A percentile compares a stretch with the other conserved stretches of the same genome.
phyloP scores from a whole-genome alignment of 768 basidiomycete species.

The Suillus sp. region DNA sequence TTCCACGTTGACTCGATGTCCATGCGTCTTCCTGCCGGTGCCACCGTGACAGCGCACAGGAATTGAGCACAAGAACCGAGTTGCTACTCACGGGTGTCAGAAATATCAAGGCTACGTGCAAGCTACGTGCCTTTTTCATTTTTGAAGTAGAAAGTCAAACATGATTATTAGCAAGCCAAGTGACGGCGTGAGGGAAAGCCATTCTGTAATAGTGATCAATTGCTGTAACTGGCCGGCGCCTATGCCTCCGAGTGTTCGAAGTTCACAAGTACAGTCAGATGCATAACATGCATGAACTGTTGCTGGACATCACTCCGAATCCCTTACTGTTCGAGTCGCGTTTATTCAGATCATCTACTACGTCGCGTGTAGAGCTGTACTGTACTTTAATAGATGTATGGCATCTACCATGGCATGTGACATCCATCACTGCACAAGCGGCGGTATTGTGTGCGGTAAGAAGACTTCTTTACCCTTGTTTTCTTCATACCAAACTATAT shows the following conservation, averaged over 20 bases:
- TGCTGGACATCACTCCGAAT: not conserved
- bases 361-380: not conserved
- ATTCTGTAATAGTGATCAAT: not conserved
- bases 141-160: too few relatives aligned
- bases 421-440: not conserved
- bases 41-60: not conserved
- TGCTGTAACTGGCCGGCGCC: too few relatives aligned
- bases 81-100: not conserved
- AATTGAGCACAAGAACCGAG: not conserved
- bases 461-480: constrained; percentile 47
- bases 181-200: not conserved
- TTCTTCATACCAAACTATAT: constrained; percentile 50
- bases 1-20: not conserved
- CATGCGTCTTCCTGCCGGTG: not conserved
- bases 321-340: too few relatives aligned
- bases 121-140: too few relatives aligned
- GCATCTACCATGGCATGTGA: not conserved
- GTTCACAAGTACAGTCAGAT: too few relatives aligned
- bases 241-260: not conserved
- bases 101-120: not conserved
- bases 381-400: not conserved
- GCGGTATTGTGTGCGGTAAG: constrained; percentile 25
- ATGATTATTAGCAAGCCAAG: not conserved
- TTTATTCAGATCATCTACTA: not conserved
- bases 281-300: not conserved